Conservation (phyloP, 306 rosid species). For the Clitoria ternatea region DNA sequence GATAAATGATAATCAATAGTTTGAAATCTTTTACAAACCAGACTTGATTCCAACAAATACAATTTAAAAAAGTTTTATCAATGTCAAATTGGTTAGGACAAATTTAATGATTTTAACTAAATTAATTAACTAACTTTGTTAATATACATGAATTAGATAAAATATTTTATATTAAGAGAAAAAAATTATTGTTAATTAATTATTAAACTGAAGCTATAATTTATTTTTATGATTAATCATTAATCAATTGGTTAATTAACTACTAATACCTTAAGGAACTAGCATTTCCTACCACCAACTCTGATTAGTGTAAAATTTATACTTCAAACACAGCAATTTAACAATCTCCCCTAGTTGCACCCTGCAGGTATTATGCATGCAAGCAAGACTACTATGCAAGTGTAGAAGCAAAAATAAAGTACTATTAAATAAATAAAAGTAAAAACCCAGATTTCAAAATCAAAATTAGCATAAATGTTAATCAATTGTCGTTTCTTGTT, state of each 20-base stretch:
- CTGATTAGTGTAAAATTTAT: neutral
- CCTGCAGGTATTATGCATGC: neutral
- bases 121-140: no score
- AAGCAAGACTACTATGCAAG: neutral
- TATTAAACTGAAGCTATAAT: neutral
- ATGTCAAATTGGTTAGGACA: no score
- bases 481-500: neutral
- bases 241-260: neutral
- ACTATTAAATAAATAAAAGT: neutral
- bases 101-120: no score
- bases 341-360: neutral
- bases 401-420: neutral
- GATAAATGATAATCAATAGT: no score
- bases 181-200: no score
- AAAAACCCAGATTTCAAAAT: neutral
- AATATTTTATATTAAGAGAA: no score
- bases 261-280: neutral
- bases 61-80: no score
- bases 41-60: no score
- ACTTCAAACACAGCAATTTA: neutral
- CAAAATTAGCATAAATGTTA: neutral
- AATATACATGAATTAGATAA: no score
- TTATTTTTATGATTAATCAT: neutral
- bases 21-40: no score
- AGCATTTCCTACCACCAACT: neutral